Base-by-base conservation (phyloP, 228 moss, liverwort and hornwort genomes). In the Sphagnum fallax region DNA sequence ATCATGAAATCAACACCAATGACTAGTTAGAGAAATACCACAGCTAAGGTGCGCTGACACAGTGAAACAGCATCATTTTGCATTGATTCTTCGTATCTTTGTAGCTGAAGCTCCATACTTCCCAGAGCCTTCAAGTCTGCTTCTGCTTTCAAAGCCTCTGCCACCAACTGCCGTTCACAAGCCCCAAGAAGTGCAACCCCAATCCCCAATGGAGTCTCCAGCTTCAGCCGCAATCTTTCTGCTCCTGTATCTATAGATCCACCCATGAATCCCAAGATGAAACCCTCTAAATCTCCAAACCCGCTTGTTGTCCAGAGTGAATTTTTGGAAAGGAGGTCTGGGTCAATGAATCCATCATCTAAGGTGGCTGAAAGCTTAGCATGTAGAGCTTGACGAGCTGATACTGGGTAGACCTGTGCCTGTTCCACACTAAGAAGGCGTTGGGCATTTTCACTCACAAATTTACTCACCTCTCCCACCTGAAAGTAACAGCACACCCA, bases 181-280 rank as follows among this genome's bases (percentile, higher is more conserved):
- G 94, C 98, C 71, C 81, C 74, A 15, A 98, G 76, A 65, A 98
- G 85, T 50, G 98, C 98, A 57, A 79, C 74, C 65, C 78, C 83
- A 18, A 98, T 90, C 47, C 94, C 98, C 64, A 98, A 69, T 2
- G 98, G 98, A 70, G 98, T 98, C 62, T 94, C 94, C 8, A 98
- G 77, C 77, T 98, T 98, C 77, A 98, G 72, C 47, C 98, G 85
- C 71, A 98, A 71, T 69, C 98, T 89, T 80, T 98, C 98, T 5
- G 94, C 92, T 63, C 98, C 98, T 64, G 77, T 85, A 75, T 94
- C 89, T 53, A 86, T 82, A 53, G 92, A 80, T 7, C 89, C 98
- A 64, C 90, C 98, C 80, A 98, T 82, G 73, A 98, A 98, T n/a
- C 80, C 76, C 12, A 84, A 78, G 55, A 98, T 98, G n/a, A 92